These are phyloP conservation scores for Cladosporium sp. DNA, from an alignment of 2,329 filamentous ascomycete genomes.

Conservation along the genomic window DNA sequence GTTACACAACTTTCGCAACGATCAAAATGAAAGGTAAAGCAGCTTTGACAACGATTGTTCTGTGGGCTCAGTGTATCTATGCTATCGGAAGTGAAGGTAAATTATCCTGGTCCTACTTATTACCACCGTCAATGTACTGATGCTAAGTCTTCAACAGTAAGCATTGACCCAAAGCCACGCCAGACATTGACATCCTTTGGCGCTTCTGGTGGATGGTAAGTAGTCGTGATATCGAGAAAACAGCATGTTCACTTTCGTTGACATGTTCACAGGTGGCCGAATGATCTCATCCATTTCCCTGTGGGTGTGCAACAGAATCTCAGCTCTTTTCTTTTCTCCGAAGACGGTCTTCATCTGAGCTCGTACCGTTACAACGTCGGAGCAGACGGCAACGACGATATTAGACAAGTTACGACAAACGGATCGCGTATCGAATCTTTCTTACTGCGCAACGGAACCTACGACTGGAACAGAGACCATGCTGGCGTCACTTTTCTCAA, in stretches of 20 bases:
- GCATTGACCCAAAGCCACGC: not conserved
- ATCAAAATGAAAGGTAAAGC: too few species aligned
- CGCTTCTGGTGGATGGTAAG: constrained; percentile 16
- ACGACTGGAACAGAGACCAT: constrained; percentile 17
- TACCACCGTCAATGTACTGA: too few species aligned
- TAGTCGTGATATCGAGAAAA: too few species aligned
- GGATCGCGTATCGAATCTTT: constrained; percentile 15
- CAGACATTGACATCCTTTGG: constrained; percentile 17
- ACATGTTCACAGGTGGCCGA: constrained; percentile 5
- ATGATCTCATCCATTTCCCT: constrained; percentile 17
- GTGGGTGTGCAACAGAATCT: constrained; percentile 8
- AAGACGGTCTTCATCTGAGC: constrained; percentile 15
- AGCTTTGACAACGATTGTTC: too few species aligned
- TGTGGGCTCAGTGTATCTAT: too few species aligned
- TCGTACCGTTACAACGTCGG: constrained; percentile 18
- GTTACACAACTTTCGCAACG: too few species aligned
- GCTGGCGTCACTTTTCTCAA: constrained; percentile 16
- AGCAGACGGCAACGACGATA: constrained; percentile 15
- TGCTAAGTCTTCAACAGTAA: not conserved
- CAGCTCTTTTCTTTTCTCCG: constrained; percentile 15
- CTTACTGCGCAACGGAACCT: constrained; percentile 15
- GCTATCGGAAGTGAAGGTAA: too few species aligned
- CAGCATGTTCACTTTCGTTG: too few species aligned
- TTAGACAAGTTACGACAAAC: constrained; percentile 9
- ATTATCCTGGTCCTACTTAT: too few species aligned